These are phyloP conservation scores for Ustilago curta DNA, from an alignment of 1,284 basidiomycete species.

Conservation along the genomic window DNA sequence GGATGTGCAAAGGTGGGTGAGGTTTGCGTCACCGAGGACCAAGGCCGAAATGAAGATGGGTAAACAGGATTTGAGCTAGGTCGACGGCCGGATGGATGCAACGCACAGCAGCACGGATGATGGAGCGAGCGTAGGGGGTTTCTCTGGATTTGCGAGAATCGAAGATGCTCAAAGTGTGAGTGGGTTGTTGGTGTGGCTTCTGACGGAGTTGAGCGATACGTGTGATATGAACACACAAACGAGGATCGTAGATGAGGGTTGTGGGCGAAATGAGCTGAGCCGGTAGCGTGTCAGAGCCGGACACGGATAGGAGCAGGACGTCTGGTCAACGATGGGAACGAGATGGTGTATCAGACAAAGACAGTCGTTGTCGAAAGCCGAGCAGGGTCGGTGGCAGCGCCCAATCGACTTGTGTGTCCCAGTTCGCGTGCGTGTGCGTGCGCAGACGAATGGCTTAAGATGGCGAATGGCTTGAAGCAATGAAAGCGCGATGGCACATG, in stretches of 20 bases:
- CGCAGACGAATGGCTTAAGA: neutral
- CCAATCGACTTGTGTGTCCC: neutral
- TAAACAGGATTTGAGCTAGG: slow-evolving; percentile 15
- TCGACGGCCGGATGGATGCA: slow-evolving; percentile 8
- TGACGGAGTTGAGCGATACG: neutral
- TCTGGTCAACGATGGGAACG: neutral
- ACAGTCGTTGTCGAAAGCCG: slow-evolving; percentile 1
- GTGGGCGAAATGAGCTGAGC: slow-evolving; percentile 1
- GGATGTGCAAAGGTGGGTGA: slow-evolving; percentile 15
- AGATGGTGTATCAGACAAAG: neutral
- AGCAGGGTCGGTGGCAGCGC: slow-evolving; percentile 1
- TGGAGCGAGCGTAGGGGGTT: neutral
- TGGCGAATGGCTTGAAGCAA: neutral
- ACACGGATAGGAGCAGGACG: neutral
- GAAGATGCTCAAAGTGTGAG: slow-evolving; percentile 10
- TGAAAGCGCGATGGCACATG: neutral
- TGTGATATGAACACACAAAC: neutral
- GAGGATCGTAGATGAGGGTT: slow-evolving; percentile 1
- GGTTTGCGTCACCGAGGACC: neutral
- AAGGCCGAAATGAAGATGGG: slow-evolving; percentile 6
- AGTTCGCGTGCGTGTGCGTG: neutral
- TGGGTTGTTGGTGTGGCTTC: neutral
- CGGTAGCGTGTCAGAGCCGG: slow-evolving; percentile 3
- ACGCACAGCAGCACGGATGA: neutral
- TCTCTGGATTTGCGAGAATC: neutral